Evolutionary conservation across 2,329 filamentous ascomycete genomes (phyloP).

Genomic region (Aspergillus novoparasiticus): DNA sequence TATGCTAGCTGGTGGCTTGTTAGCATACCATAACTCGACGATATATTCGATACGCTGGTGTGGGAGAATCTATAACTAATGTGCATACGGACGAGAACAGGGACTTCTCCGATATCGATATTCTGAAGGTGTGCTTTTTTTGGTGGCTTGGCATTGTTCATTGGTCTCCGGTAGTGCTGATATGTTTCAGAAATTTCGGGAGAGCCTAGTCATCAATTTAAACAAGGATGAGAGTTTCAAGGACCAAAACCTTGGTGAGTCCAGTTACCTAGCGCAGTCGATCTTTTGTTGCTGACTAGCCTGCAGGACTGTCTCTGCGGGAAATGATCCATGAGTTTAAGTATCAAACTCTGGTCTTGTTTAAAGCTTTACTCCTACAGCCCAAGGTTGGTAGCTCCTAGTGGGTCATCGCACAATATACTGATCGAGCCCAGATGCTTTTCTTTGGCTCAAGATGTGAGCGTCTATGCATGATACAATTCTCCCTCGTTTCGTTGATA

Average conservation of each 20-base stretch:
- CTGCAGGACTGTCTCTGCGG: constrained; percentile 68
- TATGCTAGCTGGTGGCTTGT: background rate
- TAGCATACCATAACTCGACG: background rate
- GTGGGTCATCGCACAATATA: background rate
- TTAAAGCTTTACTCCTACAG: constrained; percentile 92
- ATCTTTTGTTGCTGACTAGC: constrained; percentile 15
- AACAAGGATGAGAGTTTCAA: constrained; percentile 69
- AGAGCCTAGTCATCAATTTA: constrained; percentile 69
- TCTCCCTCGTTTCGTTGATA: constrained; percentile 92
- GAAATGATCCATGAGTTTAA: constrained; percentile 94
- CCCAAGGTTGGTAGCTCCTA: constrained; percentile 69
- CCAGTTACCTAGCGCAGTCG: background rate
- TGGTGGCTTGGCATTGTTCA: background rate
- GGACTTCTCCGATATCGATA: constrained; percentile 90
- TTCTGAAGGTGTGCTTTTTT: constrained; percentile 63
- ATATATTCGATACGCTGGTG: background rate
- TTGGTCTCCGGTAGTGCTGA: constrained; percentile 16
- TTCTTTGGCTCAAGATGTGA: constrained; percentile 98
- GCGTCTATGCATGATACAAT: constrained; percentile 96
- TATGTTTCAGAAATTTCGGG: constrained; percentile 74
- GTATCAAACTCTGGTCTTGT: constrained; percentile 88
- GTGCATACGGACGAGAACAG: constrained; percentile 34
- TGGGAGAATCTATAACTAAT: constrained; percentile 8
- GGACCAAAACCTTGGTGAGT: constrained; percentile 83
- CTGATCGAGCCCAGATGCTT: constrained; percentile 69